Conservation (phyloP, 495 filamentous ascomycete species). For the Geoglossum glabrum region DNA sequence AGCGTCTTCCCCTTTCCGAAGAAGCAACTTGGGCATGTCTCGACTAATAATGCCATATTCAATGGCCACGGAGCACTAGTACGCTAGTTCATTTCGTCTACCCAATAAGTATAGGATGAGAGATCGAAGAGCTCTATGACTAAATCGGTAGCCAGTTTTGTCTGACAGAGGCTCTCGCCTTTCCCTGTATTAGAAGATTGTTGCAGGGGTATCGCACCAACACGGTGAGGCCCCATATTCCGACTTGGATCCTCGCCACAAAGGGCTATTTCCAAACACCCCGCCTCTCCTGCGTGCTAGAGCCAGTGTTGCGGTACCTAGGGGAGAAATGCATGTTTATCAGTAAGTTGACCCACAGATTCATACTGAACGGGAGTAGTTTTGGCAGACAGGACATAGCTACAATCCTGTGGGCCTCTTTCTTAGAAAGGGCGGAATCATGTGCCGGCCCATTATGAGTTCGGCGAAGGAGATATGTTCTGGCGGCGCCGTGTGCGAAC, state of each 20-base stretch:
- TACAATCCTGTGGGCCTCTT: conserved; percentile 10
- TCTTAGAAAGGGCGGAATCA: conserved; percentile 5
- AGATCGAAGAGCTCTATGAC: background rate
- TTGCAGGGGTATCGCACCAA: background rate
- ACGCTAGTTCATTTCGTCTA: background rate
- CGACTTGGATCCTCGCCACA: background rate
- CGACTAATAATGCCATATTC: background rate
- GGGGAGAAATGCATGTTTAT: conserved; percentile 7
- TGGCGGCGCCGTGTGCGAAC: conserved; percentile 13
- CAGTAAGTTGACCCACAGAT: background rate
- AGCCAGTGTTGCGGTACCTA: background rate
- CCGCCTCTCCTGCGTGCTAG: background rate
- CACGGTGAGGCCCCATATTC: background rate
- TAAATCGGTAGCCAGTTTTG: background rate
- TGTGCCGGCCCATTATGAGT: background rate
- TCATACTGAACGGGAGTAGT: conserved; percentile 11
- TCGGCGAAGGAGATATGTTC: conserved; percentile 11
- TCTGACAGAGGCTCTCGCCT: background rate
- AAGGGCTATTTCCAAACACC: background rate
- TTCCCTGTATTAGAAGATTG: background rate
- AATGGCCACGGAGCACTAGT: background rate
- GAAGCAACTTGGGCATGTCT: background rate
- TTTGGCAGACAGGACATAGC: conserved; percentile 14
- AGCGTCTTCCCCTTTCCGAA: background rate
- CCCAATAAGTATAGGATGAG: background rate